These are phyloP conservation scores for Aspergillus sp. DNA, from an alignment of 2,329 filamentous ascomycete species.

Conservation along the genomic window DNA sequence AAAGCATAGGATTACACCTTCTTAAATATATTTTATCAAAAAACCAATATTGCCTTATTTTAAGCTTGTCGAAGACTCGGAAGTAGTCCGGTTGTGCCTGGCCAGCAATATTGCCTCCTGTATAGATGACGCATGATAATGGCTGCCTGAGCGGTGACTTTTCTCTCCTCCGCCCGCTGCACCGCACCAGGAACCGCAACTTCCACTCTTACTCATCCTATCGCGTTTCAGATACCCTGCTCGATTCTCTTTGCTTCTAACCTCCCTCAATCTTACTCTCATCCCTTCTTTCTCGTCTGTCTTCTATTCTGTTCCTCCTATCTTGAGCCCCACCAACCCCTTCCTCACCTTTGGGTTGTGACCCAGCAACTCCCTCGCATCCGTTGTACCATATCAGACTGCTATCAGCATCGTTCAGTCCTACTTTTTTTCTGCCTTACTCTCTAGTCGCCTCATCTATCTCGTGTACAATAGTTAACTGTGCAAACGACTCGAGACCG, in stretches of 20 bases:
- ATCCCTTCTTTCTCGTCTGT: background rate
- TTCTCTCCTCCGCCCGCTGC: conserved; percentile 12
- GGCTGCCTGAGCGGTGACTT: conserved; percentile 8
- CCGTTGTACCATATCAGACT: conserved; percentile 9
- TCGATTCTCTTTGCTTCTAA: background rate
- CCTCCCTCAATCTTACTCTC: background rate
- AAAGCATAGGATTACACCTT: background rate
- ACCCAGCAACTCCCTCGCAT: background rate
- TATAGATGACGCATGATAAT: conserved; percentile 18
- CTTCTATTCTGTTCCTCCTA: background rate
- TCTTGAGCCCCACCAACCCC: background rate
- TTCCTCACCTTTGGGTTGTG: background rate
- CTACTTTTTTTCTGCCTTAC: background rate
- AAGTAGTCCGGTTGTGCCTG: background rate
- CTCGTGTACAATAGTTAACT: conserved; percentile 1
- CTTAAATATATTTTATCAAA: background rate
- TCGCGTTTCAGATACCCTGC: conserved; percentile 7
- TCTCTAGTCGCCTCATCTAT: background rate
- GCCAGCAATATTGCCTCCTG: conserved; percentile 30
- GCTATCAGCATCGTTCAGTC: background rate
- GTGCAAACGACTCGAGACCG: background rate
- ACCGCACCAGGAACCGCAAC: conserved; percentile 12
- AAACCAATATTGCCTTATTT: background rate
- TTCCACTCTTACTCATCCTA: background rate
- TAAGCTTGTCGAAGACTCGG: background rate